Conservation (phyloP, 495 filamentous ascomycete species). For the Platismatia glauca region DNA sequence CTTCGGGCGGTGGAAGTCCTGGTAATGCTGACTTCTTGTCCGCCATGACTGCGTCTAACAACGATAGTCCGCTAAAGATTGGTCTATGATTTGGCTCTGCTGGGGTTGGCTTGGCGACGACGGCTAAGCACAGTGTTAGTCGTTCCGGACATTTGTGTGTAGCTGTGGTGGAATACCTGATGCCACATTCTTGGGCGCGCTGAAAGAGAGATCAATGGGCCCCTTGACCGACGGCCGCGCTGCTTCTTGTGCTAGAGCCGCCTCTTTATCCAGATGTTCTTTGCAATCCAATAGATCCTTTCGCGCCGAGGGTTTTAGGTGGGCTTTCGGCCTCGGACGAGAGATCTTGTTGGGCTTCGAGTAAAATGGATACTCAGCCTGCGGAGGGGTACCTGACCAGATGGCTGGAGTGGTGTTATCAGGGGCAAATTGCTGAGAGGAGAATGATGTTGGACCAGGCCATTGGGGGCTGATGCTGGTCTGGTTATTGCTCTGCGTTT, state of each 20-base stretch:
- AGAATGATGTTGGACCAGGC: background rate
- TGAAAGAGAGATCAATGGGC: background rate
- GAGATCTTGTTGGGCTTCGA: background rate
- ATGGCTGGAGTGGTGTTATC: background rate
- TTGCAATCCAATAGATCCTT: background rate
- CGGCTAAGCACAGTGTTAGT: background rate
- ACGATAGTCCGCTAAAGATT: background rate
- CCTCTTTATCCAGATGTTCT: background rate
- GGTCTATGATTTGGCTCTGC: background rate
- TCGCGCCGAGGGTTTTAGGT: background rate
- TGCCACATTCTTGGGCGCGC: background rate
- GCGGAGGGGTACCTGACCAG: background rate
- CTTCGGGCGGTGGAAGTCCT: background rate
- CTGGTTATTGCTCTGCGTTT: background rate
- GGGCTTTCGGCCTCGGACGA: background rate
- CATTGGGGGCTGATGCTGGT: background rate
- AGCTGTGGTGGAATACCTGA: background rate
- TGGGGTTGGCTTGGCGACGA: background rate
- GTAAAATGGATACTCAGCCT: background rate
- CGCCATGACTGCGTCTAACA: background rate
- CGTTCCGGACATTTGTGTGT: background rate
- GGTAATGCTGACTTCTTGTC: background rate
- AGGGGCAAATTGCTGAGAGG: background rate
- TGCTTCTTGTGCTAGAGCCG: background rate
- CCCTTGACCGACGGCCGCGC: background rate